Base-by-base conservation (phyloP, 129 eudicot species). In the Smallanthus sonchifolius region DNA sequence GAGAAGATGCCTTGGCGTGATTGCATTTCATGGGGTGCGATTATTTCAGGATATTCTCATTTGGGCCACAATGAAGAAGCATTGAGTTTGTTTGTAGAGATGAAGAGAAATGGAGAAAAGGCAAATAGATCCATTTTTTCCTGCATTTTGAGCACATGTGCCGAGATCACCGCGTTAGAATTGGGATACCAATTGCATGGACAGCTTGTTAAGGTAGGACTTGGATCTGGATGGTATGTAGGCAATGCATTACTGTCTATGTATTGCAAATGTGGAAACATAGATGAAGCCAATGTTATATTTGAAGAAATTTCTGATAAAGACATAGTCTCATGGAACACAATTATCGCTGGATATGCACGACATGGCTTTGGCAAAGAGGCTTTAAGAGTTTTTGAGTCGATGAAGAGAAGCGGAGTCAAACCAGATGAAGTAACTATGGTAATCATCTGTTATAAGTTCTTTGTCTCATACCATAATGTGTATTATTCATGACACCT, bases 191-290 rank as follows among this genome's bases (percentile, higher is more conserved):
- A 64, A 16, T 64, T 64, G 30, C 69, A 64, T 9, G 69, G 47
- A 37, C 69, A 64, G 14, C 45, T 64, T 64, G 69, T 64, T 36
- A 64, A 64, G 47, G 39, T 64, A 64, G 69, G 69, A 13, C 47
- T 36, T 13, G 47, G 28, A 64, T 38, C 69, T 5, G 47, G 69
- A 64, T 64, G 47, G 69, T 64, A 64, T 37, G 69, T 64, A 64
- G 69, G 69, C 30, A 64, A 64, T 37, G 69, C 69, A 0, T 37
- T 64, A 37, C 30, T 64, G 69, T 64, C 47, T 64, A 16, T 37
- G 69, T 64, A 64, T 36, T 64, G 69, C 47, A 64, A 64, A 64
- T 64, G 69, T 37, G 69, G 69, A 64, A 64, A 64, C 69, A 64
- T 64, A 35, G 69, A 64, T 15, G 69, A 64, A 36, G 69, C 69